Conservation (phyloP, 2,329 filamentous ascomycete genomes). For the Aspergillus tamarii region DNA sequence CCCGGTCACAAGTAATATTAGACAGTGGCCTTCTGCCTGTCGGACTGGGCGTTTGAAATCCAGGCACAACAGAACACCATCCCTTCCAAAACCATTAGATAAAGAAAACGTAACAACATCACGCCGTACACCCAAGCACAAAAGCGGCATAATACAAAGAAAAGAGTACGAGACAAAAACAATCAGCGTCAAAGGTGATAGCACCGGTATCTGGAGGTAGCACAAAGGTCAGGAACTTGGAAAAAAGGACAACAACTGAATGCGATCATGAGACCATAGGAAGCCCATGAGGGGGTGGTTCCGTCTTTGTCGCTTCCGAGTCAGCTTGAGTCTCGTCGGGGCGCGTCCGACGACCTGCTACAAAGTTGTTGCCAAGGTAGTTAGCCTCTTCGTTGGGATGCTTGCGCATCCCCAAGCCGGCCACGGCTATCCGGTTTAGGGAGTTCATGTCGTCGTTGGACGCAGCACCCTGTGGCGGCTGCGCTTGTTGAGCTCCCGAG, state of each 20-base stretch:
- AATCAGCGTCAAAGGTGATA: neutral
- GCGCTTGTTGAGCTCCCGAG: conserved; percentile 30
- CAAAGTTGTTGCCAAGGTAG: conserved; percentile 38
- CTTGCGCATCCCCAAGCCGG: conserved; percentile 48
- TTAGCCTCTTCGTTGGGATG: conserved; percentile 42
- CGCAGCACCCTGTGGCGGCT: conserved; percentile 28
- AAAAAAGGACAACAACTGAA: neutral
- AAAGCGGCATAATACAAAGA: conserved; percentile 8
- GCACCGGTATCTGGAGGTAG: neutral
- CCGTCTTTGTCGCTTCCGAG: conserved; percentile 32
- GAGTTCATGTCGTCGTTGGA: conserved; percentile 45
- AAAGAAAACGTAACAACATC: conserved; percentile 19
- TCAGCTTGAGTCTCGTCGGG: conserved; percentile 34
- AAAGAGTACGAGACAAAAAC: neutral
- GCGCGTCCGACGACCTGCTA: conserved; percentile 34
- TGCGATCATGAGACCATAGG: conserved; percentile 27
- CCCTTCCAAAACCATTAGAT: conserved; percentile 17
- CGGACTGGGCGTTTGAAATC: conserved; percentile 7
- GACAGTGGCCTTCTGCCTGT: neutral
- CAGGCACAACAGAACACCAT: conserved; percentile 23
- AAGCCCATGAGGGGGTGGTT: conserved; percentile 30
- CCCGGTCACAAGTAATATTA: neutral
- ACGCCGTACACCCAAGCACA: conserved; percentile 25
- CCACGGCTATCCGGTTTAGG: conserved; percentile 48
- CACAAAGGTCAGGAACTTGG: conserved; percentile 5